Conservation (phyloP, 1,284 basidiomycete genomes). For the Tilletia setariae region DNA sequence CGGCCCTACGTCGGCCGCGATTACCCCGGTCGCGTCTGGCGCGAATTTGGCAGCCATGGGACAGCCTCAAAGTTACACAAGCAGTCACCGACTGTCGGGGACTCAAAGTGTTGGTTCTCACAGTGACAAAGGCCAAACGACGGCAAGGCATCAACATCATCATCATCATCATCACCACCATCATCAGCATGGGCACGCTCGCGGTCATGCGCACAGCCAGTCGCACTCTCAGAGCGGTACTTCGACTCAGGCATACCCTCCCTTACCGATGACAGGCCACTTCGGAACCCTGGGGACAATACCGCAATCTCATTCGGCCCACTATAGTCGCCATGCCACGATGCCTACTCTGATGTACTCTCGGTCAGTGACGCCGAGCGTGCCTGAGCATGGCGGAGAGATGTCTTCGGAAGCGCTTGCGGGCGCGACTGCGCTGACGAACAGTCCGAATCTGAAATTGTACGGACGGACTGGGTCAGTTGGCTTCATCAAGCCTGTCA, state of each 20-base stretch:
- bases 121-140: too few relatives aligned
- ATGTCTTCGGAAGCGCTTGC: conserved; percentile 30
- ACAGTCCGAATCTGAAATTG: conserved; percentile 26
- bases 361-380: conserved; percentile 36
- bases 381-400: conserved; percentile 46
- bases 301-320: conserved; percentile 18
- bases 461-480: conserved; percentile 33
- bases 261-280: not conserved
- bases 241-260: not conserved
- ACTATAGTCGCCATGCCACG: conserved; percentile 33
- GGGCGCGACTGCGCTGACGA: conserved; percentile 18
- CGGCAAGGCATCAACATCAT: conserved; percentile 19
- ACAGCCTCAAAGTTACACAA: conserved; percentile 6
- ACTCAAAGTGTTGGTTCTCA: not conserved
- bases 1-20: not conserved
- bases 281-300: conserved; percentile 4
- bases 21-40: conserved; percentile 2
- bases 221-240: not conserved
- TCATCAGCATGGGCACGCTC: not conserved
- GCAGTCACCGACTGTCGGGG: conserved; percentile 2
- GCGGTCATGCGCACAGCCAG: conserved; percentile 6
- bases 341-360: conserved; percentile 34
- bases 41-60: conserved; percentile 6
- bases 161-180: conserved; percentile 20
- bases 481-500: conserved; percentile 19